phyloP scores from a whole-genome alignment of 2,329 filamentous ascomycete genomes.

The Xylaria sp. region DNA sequence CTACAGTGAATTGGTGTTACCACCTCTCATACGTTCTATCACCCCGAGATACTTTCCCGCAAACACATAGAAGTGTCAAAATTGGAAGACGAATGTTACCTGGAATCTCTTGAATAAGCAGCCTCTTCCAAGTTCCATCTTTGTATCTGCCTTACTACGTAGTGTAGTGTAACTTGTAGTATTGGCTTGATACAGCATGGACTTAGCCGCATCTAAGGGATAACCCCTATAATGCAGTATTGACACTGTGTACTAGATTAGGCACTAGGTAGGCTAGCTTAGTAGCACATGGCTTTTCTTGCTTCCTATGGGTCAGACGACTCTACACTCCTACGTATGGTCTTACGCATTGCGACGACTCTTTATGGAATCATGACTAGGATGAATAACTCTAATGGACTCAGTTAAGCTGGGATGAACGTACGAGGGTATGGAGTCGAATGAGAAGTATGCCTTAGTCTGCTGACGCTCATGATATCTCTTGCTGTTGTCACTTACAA shows the following conservation, averaged over 20 bases:
- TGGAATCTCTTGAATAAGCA: not conserved
- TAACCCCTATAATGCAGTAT: constrained; percentile 8
- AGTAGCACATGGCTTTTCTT: constrained; percentile 14
- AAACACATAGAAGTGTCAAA: too few relatives aligned
- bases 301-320: constrained; percentile 6
- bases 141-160: not conserved
- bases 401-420: constrained; percentile 15
- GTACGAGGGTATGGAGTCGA: constrained; percentile 18
- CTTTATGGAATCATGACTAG: constrained; percentile 11
- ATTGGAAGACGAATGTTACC: too few relatives aligned
- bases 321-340: not conserved
- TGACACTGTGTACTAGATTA: not conserved
- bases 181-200: not conserved
- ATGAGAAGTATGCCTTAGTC: constrained; percentile 7
- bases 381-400: not conserved
- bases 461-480: constrained; percentile 8
- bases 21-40: constrained; percentile 13
- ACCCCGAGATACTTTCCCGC: not conserved
- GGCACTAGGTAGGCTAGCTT: not conserved
- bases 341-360: constrained; percentile 2
- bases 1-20: not conserved
- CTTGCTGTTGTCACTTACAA: not conserved
- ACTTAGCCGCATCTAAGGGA: constrained; percentile 2
- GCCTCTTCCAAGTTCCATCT: not conserved
- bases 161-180: not conserved